Percentiles rank a stretch among this genome's conserved stretches.
Evolutionary conservation across 176 grass and related monocot species (phyloP).

Genomic region (Themeda triandra): DNA sequence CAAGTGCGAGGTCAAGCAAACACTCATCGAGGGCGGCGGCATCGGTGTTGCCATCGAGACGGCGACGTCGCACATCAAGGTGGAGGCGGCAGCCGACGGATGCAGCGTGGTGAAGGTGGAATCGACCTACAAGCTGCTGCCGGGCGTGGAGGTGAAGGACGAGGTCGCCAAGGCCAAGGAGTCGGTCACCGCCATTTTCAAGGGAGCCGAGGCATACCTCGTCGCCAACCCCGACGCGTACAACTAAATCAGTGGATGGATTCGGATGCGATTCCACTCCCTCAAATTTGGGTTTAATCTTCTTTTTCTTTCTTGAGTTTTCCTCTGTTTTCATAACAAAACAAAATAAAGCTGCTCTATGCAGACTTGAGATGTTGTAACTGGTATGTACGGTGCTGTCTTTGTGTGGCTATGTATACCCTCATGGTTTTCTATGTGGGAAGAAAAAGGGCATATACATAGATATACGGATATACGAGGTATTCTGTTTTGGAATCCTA

Average conservation of each 20-base stretch:
- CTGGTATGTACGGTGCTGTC: neutral
- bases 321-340: neutral
- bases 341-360: neutral
- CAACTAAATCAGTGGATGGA: too few species aligned
- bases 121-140: constrained; percentile 44
- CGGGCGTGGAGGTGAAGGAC: constrained; percentile 35
- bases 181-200: neutral
- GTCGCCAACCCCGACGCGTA: too few species aligned
- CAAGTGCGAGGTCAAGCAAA: neutral
- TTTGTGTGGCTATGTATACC: neutral
- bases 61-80: constrained; percentile 50
- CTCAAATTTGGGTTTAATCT: too few species aligned
- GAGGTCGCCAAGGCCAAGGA: constrained; percentile 50
- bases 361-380: neutral
- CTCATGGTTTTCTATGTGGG: neutral
- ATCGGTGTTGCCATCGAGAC: constrained; percentile 1
- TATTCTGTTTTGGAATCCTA: neutral
- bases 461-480: too few species aligned
- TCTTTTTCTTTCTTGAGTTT: neutral
- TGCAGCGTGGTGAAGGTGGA: constrained; percentile 59
- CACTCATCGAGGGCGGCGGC: neutral
- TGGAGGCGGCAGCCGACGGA: constrained; percentile 46
- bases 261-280: too few species aligned
- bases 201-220: too few species aligned
- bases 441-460: neutral